Conservation (phyloP, 1,284 basidiomycete genomes). For the Amylostereum chailletii region DNA sequence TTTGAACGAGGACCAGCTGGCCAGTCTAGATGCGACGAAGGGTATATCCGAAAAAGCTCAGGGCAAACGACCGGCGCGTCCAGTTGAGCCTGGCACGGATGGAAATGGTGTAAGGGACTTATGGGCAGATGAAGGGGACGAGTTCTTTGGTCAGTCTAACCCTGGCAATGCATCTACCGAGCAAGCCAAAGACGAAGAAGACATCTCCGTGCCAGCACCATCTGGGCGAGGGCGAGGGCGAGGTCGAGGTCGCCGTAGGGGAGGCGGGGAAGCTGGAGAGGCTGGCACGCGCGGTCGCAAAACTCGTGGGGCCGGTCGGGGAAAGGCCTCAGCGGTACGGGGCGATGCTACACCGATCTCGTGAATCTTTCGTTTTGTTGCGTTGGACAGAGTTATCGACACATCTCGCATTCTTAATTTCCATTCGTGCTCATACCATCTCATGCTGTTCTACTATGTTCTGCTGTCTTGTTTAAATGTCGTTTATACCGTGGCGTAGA, state of each 20-base stretch:
- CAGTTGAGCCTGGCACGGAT: conserved; percentile 24
- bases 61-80: conserved; percentile 26
- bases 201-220: conserved; percentile 20
- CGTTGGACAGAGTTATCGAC: too few species aligned
- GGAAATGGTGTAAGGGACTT: conserved; percentile 44
- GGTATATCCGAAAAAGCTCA: conserved; percentile 30
- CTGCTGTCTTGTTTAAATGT: too few species aligned
- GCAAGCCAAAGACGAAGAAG: conserved; percentile 29
- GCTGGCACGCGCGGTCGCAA: too few species aligned
- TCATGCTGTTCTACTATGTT: too few species aligned
- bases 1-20: conserved; percentile 89
- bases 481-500: too few species aligned
- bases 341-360: too few species aligned
- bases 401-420: too few species aligned
- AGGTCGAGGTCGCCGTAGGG: conserved; percentile 23
- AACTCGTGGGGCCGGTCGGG: too few species aligned
- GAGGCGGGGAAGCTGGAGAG: not conserved
- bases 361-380: too few species aligned
- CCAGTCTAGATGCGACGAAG: conserved; percentile 41
- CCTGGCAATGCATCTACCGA: conserved; percentile 15
- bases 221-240: conserved; percentile 9
- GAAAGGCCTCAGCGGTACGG: too few species aligned
- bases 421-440: too few species aligned
- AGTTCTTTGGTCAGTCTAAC: conserved; percentile 60
- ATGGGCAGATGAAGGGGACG: conserved; percentile 79